Evolutionary conservation across 768 basidiomycete genomes (phyloP), one percentile per base, ranked within the genome.

Genomic region (Dioszegia crocea): DNA sequence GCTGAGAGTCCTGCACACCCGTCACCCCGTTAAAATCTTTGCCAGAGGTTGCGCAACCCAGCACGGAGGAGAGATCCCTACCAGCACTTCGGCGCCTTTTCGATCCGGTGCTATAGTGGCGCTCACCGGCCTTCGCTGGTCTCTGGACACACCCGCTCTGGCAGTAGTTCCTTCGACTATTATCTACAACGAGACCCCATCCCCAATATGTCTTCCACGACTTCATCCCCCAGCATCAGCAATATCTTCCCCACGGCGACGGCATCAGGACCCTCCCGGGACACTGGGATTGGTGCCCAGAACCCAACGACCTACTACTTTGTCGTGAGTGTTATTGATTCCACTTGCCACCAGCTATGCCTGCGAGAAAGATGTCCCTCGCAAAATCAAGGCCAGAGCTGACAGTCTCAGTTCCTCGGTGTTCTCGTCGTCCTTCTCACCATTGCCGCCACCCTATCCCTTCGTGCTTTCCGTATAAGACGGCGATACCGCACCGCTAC

Each of bases 221-320:
- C 19, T 4, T 30, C 47, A 11, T 26, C 47, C 2, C 29, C 47
- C 12, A 48, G 5, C 30, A 16, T 39, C 10, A 36, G 49, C 19
- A 38, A 62, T 11, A 50, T 70, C 43, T 70, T 70, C 43, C 68
- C 68, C 6, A 67, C 68, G 2, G 45, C 59, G 14, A 67, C 57
- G 16, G 30, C 58, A 4, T 29, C 36, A 11, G 21, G 29, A 6
- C 39, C 40, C 16, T 33, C 57, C 26, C 46, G 19, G 5, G 36
- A 53, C 26, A 50, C 44, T 49, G 33, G 27, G 9, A 59, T 24
- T 17, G n/a, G 33, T 21, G 26, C 39, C 8, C 40, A 21, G 12
- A 43, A 47, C 16, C 58, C 67, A 17, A 73, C 67, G 36, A 64
- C 69, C 0, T 73, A 73, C 39, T 73, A 73, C 50, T 60, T 73